Percentiles rank a stretch among this genome's conserved stretches.
phyloP scores from a whole-genome alignment of 148 eudicot genomes.

The Selenicereus undatus region DNA sequence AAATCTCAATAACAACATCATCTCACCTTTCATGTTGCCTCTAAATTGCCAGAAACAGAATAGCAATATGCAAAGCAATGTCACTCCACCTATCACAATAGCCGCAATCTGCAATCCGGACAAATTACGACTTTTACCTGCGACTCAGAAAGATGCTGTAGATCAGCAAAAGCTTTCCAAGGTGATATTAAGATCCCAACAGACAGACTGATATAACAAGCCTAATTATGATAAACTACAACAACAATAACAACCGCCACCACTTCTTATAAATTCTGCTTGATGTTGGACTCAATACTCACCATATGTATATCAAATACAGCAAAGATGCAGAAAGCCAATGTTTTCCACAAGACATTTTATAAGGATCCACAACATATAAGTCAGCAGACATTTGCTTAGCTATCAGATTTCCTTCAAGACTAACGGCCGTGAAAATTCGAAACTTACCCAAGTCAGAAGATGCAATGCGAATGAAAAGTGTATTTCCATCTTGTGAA shows the following conservation, averaged over 20 bases:
- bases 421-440: background rate
- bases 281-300: background rate
- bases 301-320: background rate
- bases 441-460: constrained; percentile 47
- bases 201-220: background rate
- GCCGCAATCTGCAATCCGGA: constrained; percentile 28
- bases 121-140: constrained; percentile 24
- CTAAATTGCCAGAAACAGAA: constrained; percentile 32
- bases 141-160: background rate
- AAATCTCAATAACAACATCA: background rate
- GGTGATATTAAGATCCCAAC: background rate
- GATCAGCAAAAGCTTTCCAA: background rate
- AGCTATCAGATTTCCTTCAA: background rate
- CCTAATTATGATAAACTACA: background rate
- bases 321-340: background rate
- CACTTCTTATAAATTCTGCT: background rate
- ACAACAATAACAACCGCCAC: background rate
- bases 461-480: constrained; percentile 42
- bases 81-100: constrained; percentile 17
- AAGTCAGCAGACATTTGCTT: background rate
- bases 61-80: constrained; percentile 27
- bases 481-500: constrained; percentile 29
- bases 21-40: constrained; percentile 26
- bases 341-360: background rate
- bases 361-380: too few species aligned